Percentiles rank a stretch among this genome's conserved stretches.
These are phyloP conservation scores for Pseudoperonospora humuli DNA, from an alignment of 352 stramenopile genomes.

Conservation along the genomic window DNA sequence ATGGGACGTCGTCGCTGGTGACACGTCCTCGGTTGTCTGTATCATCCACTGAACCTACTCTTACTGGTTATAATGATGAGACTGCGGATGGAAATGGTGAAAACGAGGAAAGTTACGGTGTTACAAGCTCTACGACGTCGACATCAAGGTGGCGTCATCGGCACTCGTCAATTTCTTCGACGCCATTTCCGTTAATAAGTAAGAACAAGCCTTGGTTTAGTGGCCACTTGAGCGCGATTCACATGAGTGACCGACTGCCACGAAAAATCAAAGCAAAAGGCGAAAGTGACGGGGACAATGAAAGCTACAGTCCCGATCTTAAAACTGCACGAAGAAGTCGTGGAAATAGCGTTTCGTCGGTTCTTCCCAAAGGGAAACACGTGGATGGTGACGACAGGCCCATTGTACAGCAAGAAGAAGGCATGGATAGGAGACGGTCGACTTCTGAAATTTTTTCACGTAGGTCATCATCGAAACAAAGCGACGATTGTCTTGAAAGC, in stretches of 20 bases:
- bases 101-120: constrained; percentile 13
- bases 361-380: constrained; percentile 11
- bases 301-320: constrained; percentile 19
- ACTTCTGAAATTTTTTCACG: background rate
- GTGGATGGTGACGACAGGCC: constrained; percentile 15
- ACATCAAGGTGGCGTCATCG: constrained; percentile 16
- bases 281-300: constrained; percentile 21
- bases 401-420: constrained; percentile 5
- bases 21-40: constrained; percentile 13
- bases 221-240: constrained; percentile 60
- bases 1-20: constrained; percentile 7
- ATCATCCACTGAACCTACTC: constrained; percentile 14
- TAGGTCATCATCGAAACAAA: constrained; percentile 3
- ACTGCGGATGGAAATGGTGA: constrained; percentile 13
- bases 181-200: constrained; percentile 14
- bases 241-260: constrained; percentile 50
- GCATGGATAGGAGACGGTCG: constrained; percentile 7
- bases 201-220: constrained; percentile 57
- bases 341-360: constrained; percentile 18
- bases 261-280: constrained; percentile 37
- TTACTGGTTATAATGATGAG: constrained; percentile 14
- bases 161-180: constrained; percentile 21
- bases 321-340: constrained; percentile 8
- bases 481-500: background rate
- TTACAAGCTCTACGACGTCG: constrained; percentile 6